Conservation (phyloP, 2,329 filamentous ascomycete species). For the Penicillium concentricum region DNA sequence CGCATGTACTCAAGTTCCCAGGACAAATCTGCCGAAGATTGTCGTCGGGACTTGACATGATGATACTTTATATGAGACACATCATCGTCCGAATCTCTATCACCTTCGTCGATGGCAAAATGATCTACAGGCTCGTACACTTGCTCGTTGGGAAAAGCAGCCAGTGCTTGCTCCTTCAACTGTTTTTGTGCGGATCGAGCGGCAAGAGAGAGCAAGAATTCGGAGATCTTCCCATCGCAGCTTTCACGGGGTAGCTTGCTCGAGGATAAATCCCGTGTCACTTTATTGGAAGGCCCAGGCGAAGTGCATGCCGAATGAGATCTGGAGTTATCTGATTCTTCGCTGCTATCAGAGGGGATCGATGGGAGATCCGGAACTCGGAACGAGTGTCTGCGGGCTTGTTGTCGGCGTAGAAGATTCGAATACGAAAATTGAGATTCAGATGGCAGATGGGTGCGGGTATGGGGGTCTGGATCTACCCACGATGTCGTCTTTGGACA, state of each 20-base stretch:
- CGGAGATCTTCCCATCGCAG: constrained; percentile 72
- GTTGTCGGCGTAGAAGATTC: constrained; percentile 40
- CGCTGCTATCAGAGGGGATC: constrained; percentile 61
- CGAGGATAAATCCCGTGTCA: constrained; percentile 34
- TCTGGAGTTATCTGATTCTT: constrained; percentile 43
- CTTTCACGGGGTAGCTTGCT: constrained; percentile 49
- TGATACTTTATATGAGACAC: constrained; percentile 27
- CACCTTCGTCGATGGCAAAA: constrained; percentile 47
- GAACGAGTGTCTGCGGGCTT: constrained; percentile 55
- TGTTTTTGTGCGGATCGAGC: constrained; percentile 77
- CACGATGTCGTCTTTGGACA: constrained; percentile 11
- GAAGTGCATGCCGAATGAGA: constrained; percentile 48
- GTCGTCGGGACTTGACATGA: constrained; percentile 38
- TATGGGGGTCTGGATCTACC: constrained; percentile 45
- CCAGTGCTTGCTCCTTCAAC: constrained; percentile 63
- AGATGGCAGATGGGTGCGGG: constrained; percentile 52
- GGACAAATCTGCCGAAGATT: constrained; percentile 50
- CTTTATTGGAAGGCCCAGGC: constrained; percentile 27
- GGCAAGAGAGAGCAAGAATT: constrained; percentile 75
- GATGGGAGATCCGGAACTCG: constrained; percentile 60
- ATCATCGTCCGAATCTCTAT: constrained; percentile 33
- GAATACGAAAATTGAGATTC: constrained; percentile 49
- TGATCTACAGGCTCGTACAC: constrained; percentile 48
- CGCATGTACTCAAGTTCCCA: constrained; percentile 84
- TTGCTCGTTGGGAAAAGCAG: constrained; percentile 51